Percentiles rank a stretch among this genome's conserved stretches.
phyloP scores from a whole-genome alignment of 148 eudicot genomes.

The Rhododendron molle region DNA sequence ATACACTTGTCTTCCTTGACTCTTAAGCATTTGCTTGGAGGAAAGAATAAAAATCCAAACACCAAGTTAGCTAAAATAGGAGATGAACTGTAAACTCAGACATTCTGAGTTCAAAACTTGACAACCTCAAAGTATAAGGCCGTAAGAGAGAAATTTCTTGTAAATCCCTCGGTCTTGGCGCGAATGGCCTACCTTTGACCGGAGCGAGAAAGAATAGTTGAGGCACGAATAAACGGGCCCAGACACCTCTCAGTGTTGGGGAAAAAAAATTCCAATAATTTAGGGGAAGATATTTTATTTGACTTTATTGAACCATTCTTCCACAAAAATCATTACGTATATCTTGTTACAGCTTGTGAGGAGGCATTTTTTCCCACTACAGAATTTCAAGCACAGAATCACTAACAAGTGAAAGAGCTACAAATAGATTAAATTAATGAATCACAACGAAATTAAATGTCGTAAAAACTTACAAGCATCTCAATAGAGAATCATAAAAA shows the following conservation, averaged over 20 bases:
- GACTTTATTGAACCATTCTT: not conserved
- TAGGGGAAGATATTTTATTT: too few species aligned
- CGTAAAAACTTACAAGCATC: slow-evolving; percentile 3
- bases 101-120: too few species aligned
- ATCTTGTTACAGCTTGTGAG: not conserved
- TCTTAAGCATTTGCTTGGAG: not conserved
- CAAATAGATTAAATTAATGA: not conserved
- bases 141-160: too few species aligned
- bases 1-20: not conserved
- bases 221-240: too few species aligned
- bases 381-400: not conserved
- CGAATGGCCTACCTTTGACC: too few species aligned
- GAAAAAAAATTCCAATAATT: too few species aligned
- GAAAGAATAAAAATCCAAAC: not conserved
- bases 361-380: not conserved
- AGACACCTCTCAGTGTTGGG: too few species aligned
- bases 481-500: not conserved
- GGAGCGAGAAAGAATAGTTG: too few species aligned
- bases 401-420: not conserved
- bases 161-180: too few species aligned
- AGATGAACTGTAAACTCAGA: too few species aligned
- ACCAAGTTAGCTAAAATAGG: too few species aligned
- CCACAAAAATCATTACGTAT: not conserved
- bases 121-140: too few species aligned
- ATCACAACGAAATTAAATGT: not conserved